phyloP scores from a whole-genome alignment of 2,329 filamentous ascomycete genomes.

The Fusarium anguioides region DNA sequence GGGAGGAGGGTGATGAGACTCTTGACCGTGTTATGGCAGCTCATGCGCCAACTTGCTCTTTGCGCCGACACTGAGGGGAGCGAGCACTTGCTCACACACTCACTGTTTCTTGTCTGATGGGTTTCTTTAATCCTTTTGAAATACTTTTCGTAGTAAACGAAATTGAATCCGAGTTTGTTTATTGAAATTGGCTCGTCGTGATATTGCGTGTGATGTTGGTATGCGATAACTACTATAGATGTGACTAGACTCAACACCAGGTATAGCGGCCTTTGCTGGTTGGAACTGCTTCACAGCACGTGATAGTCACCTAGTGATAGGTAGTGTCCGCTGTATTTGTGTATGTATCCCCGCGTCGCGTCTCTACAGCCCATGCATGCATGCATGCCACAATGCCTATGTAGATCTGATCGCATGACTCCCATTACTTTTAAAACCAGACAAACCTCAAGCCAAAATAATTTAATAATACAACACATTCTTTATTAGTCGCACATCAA shows the following conservation, averaged over 20 bases:
- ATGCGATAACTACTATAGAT: not conserved
- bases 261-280: not conserved
- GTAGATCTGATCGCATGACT: constrained; percentile 14
- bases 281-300: not conserved
- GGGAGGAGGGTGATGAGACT: constrained; percentile 55
- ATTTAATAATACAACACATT: not conserved
- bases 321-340: not conserved
- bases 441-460: not conserved
- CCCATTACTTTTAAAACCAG: not conserved
- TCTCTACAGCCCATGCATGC: not conserved
- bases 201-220: not conserved
- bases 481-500: not conserved
- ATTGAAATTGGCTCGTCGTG: not conserved
- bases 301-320: not conserved
- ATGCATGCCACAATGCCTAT: not conserved
- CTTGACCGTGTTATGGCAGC: constrained; percentile 52
- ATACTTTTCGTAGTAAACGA: not conserved
- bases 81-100: not conserved
- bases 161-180: not conserved
- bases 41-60: constrained; percentile 44
- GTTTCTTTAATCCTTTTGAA: not conserved
- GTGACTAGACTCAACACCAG: not conserved
- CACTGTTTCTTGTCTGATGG: not conserved
- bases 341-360: constrained; percentile 24
- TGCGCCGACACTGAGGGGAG: constrained; percentile 26